Base-by-base conservation (phyloP, 352 stramenopile genomes). In the Phytopythium oedochilum region DNA sequence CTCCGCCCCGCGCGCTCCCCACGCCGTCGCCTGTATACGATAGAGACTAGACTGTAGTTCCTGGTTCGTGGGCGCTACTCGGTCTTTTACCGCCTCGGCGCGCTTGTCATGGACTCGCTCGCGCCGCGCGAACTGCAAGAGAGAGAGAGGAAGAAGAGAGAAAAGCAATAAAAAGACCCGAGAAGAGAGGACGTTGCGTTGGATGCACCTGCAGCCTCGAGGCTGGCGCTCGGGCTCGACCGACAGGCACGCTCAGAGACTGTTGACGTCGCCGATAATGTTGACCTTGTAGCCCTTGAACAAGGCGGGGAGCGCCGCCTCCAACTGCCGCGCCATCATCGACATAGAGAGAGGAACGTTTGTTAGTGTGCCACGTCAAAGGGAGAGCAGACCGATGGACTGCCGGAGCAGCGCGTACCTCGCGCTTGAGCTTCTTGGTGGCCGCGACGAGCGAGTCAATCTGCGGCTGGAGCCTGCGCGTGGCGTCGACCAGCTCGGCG, bases 21-120 rank as follows among this genome's bases (percentile, higher is more conserved):
- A 39, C 14, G 40, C 15, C 32, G 38, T 23, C 12, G 28, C 42
- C 25, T 45, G 40, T 48, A 64, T 61, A 63, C 65, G 63, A 81
- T 89, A 88, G 77, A 88, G 77, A 88, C 73, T 91, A 88, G 78
- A 86, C 69, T 83, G 68, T 84, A 90, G 77, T 88, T 87, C 80
- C 80, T 88, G 68, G 73, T 75, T 90, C 57, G 80, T 90, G 63
- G 78, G 80, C 75, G 75, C 80, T 90, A 87, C 78, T 84, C 71
- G 74, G 68, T 77, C 49, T 55, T 44, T 46, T 62, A 43, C 47
- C 47, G 26, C 47, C n/a, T 31, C 31, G 31, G 31, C 47, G 29
- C 20, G 47, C 28, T 10, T 22, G 42, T 12, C 42, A 48, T 18
- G 12, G 39, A 25, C 39, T 45, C 22, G 28, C 44, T 36, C 32